Evolutionary conservation across 129 eudicot species (phyloP).

Genomic region (Centella asiatica): DNA sequence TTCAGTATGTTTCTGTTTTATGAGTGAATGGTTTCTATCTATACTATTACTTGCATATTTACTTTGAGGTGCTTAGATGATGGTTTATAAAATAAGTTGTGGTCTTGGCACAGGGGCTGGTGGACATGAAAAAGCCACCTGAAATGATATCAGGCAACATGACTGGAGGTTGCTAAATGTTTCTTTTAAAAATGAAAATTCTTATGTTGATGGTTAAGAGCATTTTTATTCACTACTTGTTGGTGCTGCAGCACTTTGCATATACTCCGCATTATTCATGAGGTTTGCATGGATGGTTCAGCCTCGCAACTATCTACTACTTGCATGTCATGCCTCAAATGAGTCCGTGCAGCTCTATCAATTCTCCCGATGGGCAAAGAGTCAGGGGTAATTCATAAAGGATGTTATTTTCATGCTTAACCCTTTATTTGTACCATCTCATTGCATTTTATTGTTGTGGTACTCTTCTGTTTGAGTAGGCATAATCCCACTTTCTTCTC

Average conservation of each 20-base stretch:
- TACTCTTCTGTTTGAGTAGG: background rate
- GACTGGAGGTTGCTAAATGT: conserved; percentile 56
- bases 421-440: background rate
- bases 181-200: conserved; percentile 1
- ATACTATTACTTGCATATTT: no score
- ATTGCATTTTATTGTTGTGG: background rate
- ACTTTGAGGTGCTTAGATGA: no score
- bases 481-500: background rate
- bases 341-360: conserved; percentile 85
- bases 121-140: conserved; percentile 79
- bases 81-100: no score
- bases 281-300: conserved; percentile 99
- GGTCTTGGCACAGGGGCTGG: conserved; percentile 92
- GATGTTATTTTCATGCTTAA: background rate
- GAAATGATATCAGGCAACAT: conserved; percentile 93
- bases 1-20: conserved; percentile 51
- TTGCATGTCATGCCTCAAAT: conserved; percentile 83
- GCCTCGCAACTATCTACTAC: conserved; percentile 85
- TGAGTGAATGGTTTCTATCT: no score
- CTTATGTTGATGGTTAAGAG: background rate
- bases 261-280: conserved; percentile 80
- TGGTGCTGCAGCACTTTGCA: conserved; percentile 64
- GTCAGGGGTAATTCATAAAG: conserved; percentile 49
- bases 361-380: conserved; percentile 85
- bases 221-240: background rate